Evolutionary conservation across 75 land plant genomes (phyloP).

Genomic region (Gnetum montanum): DNA sequence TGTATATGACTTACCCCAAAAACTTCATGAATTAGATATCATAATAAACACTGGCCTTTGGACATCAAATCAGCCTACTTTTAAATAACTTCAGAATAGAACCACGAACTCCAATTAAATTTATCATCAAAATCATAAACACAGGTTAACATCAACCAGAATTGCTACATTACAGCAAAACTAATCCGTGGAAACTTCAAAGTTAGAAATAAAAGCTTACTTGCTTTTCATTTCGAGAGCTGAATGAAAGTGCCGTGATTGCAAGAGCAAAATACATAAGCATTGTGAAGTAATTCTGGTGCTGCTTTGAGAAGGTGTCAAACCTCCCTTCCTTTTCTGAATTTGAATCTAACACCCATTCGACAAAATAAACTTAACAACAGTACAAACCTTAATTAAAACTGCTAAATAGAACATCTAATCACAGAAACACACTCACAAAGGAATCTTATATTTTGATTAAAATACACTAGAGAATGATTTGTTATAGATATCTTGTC

Average conservation of each 20-base stretch:
- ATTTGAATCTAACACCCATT: slow-evolving; percentile 39
- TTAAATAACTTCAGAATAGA: neutral
- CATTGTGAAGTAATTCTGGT: slow-evolving; percentile 36
- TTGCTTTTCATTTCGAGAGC: slow-evolving; percentile 40
- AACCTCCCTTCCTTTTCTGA: slow-evolving; percentile 41
- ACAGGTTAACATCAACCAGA: neutral
- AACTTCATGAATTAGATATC: too few species aligned
- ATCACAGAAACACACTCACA: neutral
- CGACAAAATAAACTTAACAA: too few species aligned
- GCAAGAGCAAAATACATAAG: slow-evolving; percentile 28
- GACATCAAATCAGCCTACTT: neutral
- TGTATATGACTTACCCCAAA: too few species aligned
- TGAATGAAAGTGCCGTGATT: slow-evolving; percentile 32
- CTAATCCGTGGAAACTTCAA: neutral
- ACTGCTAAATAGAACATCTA: too few species aligned
- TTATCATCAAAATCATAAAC: neutral
- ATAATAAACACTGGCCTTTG: too few species aligned
- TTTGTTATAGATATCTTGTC: neutral
- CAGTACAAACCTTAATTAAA: too few species aligned
- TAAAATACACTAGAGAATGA: neutral
- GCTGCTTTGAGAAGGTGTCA: slow-evolving; percentile 31
- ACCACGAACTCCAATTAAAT: neutral
- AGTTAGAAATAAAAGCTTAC: slow-evolving; percentile 9
- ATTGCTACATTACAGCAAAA: neutral
- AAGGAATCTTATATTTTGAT: neutral